Evolutionary conservation across 1,284 basidiomycete species (phyloP), one percentile per base, ranked within the genome.

Genomic region (Chalciporus sp.): DNA sequence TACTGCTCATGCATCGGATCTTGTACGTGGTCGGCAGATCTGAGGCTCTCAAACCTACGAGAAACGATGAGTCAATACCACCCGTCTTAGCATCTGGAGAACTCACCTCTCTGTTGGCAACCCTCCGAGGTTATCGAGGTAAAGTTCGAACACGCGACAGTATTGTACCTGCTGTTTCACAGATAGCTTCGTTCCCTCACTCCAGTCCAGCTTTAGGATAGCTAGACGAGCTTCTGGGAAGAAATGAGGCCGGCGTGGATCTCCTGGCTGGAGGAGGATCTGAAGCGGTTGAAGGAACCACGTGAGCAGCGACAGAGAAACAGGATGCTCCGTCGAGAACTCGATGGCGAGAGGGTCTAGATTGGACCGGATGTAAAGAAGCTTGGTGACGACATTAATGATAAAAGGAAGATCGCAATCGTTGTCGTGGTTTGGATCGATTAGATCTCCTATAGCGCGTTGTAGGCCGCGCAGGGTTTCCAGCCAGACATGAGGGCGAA

Each of bases 61-160:
- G 9, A 19, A 39, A 29, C 8, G 23, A n/a, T 12, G 16, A 19
- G 14, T 8, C 14, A 2, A 17, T n/a, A 28, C 9, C 27, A 9
- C 27, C 27, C 27, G 27, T 40, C 0, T 31, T 12, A 19, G 28
- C n/a, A 2, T 14, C 16, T 9, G n/a, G 14, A 19, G n/a, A 12
- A 51, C 51, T 33, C 7, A 53, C 51, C 28, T 33, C 0, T 53
- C 12, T 12, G 42, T 35, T 19, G 23, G 17, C 17, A 28, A 7
- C 29, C 41, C 8, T n/a, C n/a, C n/a, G 42, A 43, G 12, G 29
- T 2, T 51, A 37, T 52, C 37, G n/a, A 76, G 70, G 62, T 82
- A 81, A 33, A 83, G 60, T 44, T 79, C 64, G 20, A 67, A 67
- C 39, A 82, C 78, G 47, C 68, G 35, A 8, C 42, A 53, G 40